Conservation (phyloP, 352 stramenopile species). For the Aphanomyces invadans region DNA sequence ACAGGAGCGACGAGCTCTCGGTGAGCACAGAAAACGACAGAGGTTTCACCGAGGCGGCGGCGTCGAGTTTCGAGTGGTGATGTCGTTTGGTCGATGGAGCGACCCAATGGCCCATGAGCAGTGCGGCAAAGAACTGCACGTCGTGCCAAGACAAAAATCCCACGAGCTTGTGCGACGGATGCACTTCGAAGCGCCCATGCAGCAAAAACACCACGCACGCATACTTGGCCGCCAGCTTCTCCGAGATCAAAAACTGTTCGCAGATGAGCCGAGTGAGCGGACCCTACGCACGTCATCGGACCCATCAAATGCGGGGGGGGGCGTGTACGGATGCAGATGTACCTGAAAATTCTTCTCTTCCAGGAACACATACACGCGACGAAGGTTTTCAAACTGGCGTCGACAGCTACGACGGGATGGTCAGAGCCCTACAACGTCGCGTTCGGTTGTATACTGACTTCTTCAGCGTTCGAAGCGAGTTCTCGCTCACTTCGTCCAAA, state of each 20-base stretch:
- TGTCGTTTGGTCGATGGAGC: conserved; percentile 11
- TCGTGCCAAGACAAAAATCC: conserved; percentile 59
- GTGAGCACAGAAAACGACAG: conserved; percentile 1
- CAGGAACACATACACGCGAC: conserved; percentile 58
- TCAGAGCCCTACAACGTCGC: background rate
- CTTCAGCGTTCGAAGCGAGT: conserved; percentile 55
- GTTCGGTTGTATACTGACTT: conserved; percentile 21
- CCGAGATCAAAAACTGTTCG: conserved; percentile 60
- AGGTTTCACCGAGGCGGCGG: background rate
- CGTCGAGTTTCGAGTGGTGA: background rate
- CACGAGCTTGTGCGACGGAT: conserved; percentile 44
- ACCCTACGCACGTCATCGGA: no score
- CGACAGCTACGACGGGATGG: conserved; percentile 38
- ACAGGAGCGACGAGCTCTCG: conserved; percentile 12
- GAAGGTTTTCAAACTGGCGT: conserved; percentile 70
- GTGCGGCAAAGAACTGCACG: conserved; percentile 55
- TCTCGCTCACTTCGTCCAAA: conserved; percentile 74
- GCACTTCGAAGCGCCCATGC: conserved; percentile 68
- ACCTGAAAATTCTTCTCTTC: conserved; percentile 74
- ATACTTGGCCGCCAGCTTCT: conserved; percentile 68
- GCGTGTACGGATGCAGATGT: no score
- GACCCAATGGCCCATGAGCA: conserved; percentile 75
- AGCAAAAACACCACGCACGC: conserved; percentile 73
- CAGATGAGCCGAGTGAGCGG: conserved; percentile 37
- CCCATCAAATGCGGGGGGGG: no score